Percentiles rank a stretch among this genome's conserved stretches.
Conservation (phyloP, 1,139 yeast genomes). For the Torulaspora globosa region DNA sequence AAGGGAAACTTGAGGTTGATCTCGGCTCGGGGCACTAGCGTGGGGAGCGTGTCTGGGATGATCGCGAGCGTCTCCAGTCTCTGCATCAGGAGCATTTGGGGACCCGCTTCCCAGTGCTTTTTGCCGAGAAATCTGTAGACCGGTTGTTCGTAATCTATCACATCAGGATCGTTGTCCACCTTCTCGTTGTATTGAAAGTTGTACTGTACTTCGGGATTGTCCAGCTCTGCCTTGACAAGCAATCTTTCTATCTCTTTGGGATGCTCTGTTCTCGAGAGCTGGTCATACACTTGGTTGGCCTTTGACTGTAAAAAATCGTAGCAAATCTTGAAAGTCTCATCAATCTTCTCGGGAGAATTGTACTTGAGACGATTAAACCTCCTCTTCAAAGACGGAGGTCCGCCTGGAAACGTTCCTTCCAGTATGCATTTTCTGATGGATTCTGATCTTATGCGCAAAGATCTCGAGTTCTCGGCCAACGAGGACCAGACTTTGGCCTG, state of each 20-base stretch:
- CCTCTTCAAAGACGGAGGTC: constrained; percentile 47
- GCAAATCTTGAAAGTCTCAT: constrained; percentile 69
- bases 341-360: constrained; percentile 62
- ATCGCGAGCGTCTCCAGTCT: constrained; percentile 80
- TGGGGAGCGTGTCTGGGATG: constrained; percentile 91
- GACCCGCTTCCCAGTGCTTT: constrained; percentile 67
- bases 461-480: constrained; percentile 17
- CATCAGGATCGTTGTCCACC: constrained; percentile 39
- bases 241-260: constrained; percentile 34
- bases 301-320: constrained; percentile 56
- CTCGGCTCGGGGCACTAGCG: constrained; percentile 77
- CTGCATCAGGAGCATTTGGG: constrained; percentile 48
- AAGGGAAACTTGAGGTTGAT: constrained; percentile 71
- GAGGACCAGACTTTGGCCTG: constrained; percentile 20
- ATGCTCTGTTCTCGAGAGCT: constrained; percentile 28
- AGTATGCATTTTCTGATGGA: constrained; percentile 20
- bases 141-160: constrained; percentile 67
- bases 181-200: constrained; percentile 48
- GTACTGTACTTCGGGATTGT: constrained; percentile 80
- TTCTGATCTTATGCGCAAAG: constrained; percentile 18
- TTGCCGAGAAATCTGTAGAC: constrained; percentile 68
- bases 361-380: constrained; percentile 49
- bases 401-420: constrained; percentile 18
- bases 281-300: constrained; percentile 29
- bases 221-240: constrained; percentile 53